phyloP scores from a whole-genome alignment of 352 stramenopile species.

The Phytophthora podocarpi region DNA sequence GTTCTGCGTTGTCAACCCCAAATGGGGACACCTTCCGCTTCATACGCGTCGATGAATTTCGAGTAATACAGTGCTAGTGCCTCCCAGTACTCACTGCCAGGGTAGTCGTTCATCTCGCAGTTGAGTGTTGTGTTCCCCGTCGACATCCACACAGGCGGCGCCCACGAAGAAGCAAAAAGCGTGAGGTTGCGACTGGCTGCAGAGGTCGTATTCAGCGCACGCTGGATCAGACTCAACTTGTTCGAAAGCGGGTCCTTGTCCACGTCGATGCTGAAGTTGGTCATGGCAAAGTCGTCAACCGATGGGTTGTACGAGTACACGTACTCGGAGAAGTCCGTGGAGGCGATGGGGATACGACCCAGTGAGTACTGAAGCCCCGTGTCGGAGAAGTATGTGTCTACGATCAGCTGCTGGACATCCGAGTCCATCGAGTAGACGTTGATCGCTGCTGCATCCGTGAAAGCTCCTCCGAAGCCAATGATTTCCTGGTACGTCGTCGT shows the following conservation, averaged over 20 bases:
- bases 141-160: conserved; percentile 84
- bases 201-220: conserved; percentile 31
- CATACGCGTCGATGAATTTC: conserved; percentile 81
- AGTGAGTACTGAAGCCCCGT: conserved; percentile 82
- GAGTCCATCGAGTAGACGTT: conserved; percentile 64
- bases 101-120: conserved; percentile 47
- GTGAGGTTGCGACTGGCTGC: conserved; percentile 33
- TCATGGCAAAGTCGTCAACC: not conserved
- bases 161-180: conserved; percentile 80
- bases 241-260: not conserved
- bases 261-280: not conserved
- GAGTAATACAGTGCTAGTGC: conserved; percentile 80
- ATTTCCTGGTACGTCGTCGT: conserved; percentile 59
- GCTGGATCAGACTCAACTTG: not conserved
- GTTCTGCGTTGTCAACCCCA: conserved; percentile 84
- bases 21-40: conserved; percentile 52
- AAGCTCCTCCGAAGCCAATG: conserved; percentile 78
- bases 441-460: conserved; percentile 73
- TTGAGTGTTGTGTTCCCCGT: conserved; percentile 53
- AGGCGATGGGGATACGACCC: conserved; percentile 81
- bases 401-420: conserved; percentile 48
- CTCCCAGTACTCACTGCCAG: conserved; percentile 48
- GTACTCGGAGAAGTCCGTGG: conserved; percentile 84
- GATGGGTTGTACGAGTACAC: conserved; percentile 87
- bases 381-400: conserved; percentile 72